Base-by-base conservation (phyloP, 1,284 basidiomycete species). In the Phylloboletellus chloephorus region DNA sequence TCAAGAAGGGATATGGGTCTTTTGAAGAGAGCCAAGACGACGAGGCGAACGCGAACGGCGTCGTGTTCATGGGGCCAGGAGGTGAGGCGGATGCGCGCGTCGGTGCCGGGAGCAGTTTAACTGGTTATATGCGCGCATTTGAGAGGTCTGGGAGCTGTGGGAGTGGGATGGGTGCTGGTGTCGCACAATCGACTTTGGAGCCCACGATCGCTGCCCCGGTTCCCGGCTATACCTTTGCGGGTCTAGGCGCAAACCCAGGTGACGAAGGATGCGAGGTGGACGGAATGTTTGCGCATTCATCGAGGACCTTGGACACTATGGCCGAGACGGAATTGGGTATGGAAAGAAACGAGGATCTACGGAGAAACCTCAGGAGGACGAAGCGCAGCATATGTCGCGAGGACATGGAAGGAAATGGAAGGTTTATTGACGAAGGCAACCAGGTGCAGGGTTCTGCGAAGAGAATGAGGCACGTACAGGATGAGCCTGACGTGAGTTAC, bases 111-210 rank as follows among this genome's bases (percentile, higher is more conserved):
- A 16, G 34, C 5, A 35, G 42, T 15, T 24, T 41, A 19, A 32
- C 46, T 41, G 57, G 46, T 11, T 61, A 58, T 61, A 58, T 58
- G 57, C 55, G 46, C 37, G 13, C 13, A n/a, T 39, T 44, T 19
- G 54, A 50, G 29, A 36, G 31, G 23, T 19, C 49, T 19, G 43
- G 36, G 3, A 31, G 29, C 12, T 17, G 31, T 8, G 39, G 38
- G 6, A 32, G 19, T 22, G 30, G 12, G 19, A 19, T 9, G 13
- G 11, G 26, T 13, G 20, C 38, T 16, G 25, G 24, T 22, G 40
- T 30, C n/a, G 21, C 20, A 30, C 44, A 39, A 12, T 21, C 41
- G 8, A 31, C 24, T 20, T 20, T 42, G 39, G 55, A 46, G n/a
- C 19, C 28, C 7, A 31, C 44, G 11, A 37, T 60, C 22, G 35